These are phyloP conservation scores for Syzygium malaccense DNA, from an alignment of 441 rosid genomes.

Conservation along the genomic window DNA sequence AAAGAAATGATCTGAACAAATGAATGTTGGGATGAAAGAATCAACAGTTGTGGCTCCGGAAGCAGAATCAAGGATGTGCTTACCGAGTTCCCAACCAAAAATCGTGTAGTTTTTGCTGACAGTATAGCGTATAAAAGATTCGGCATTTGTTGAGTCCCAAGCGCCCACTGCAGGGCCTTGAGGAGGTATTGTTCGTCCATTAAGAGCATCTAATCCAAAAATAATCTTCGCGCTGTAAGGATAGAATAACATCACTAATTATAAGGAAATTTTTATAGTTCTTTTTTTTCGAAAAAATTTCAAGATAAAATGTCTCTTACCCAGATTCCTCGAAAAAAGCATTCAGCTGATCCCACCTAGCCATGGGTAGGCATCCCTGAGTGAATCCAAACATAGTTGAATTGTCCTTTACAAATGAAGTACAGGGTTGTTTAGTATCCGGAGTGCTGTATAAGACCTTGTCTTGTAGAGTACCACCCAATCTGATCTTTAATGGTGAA, in stretches of 20 bases:
- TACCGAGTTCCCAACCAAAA: slow-evolving; percentile 94
- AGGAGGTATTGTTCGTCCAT: slow-evolving; percentile 34
- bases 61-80: not conserved
- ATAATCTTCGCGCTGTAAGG: slow-evolving; percentile 62
- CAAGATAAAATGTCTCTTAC: slow-evolving; percentile 24
- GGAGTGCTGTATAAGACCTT: slow-evolving; percentile 60
- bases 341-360: slow-evolving; percentile 86
- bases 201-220: slow-evolving; percentile 81
- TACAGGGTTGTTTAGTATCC: slow-evolving; percentile 46
- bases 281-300: not conserved
- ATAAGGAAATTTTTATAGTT: not conserved
- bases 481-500: slow-evolving; percentile 84
- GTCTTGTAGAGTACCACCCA: slow-evolving; percentile 94
- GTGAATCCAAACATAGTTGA: slow-evolving; percentile 69
- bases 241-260: not conserved
- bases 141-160: slow-evolving; percentile 80
- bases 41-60: not conserved
- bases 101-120: slow-evolving; percentile 46
- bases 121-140: slow-evolving; percentile 64
- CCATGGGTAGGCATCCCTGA: slow-evolving; percentile 69
- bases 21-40: not conserved
- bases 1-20: not conserved
- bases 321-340: slow-evolving; percentile 61
- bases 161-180: slow-evolving; percentile 62
- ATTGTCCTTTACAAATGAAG: slow-evolving; percentile 47